Conservation (phyloP, 805 yeast species). For the Clavispora asparagi region DNA sequence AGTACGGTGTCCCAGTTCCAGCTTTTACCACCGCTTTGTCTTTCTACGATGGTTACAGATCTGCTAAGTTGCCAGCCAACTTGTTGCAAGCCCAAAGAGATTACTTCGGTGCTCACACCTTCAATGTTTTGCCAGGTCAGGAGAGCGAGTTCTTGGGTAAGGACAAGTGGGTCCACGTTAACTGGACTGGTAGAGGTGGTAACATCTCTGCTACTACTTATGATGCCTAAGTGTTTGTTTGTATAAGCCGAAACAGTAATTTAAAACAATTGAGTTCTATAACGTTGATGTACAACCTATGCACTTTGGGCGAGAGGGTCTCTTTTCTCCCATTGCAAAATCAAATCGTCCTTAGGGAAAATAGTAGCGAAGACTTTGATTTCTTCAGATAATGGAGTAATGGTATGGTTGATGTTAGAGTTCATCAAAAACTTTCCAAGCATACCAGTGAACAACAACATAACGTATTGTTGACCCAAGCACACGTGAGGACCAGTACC, state of each 20-base stretch:
- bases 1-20: conserved; percentile 93
- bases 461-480: conserved; percentile 89
- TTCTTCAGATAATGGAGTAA: conserved; percentile 82
- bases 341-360: conserved; percentile 94
- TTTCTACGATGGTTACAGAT: conserved; percentile 98
- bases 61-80: conserved; percentile 93
- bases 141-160: conserved; percentile 74
- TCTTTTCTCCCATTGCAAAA: conserved; percentile 66
- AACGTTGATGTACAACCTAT: not conserved
- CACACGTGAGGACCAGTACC: conserved; percentile 98
- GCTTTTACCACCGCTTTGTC: conserved; percentile 96
- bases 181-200: conserved; percentile 99
- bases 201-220: conserved; percentile 93
- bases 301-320: conserved; percentile 38
- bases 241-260: not conserved
- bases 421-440: conserved; percentile 85
- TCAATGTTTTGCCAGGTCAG: conserved; percentile 85
- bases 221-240: conserved; percentile 56
- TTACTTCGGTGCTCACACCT: conserved; percentile 99
- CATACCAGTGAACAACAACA: conserved; percentile 82
- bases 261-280: not conserved
- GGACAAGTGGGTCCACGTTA: conserved; percentile 83
- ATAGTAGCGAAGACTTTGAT: conserved; percentile 96
- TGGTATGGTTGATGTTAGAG: conserved; percentile 75
- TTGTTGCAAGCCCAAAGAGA: conserved; percentile 99